phyloP scores from a whole-genome alignment of 176 grass and related monocot genomes.

The Lolium rigidum region DNA sequence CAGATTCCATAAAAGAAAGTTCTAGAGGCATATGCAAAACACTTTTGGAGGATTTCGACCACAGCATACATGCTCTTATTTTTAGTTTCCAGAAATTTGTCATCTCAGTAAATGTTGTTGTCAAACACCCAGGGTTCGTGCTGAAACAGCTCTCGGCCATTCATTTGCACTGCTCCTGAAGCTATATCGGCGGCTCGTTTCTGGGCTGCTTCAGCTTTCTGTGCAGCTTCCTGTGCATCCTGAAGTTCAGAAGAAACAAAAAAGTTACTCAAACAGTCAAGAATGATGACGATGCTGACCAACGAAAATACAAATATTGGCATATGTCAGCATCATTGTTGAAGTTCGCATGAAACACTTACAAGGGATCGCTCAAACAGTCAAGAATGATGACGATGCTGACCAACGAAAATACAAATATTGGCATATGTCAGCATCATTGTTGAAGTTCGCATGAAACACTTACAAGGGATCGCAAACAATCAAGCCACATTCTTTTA shows the following conservation, averaged over 20 bases:
- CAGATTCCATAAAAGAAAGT: not conserved
- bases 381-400: not conserved
- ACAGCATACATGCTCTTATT: not conserved
- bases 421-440: not conserved
- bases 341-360: not conserved
- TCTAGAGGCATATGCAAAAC: not conserved
- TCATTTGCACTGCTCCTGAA: conserved; percentile 72
- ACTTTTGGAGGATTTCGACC: not conserved
- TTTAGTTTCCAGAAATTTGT: not conserved
- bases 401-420: not conserved
- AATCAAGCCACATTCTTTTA: not conserved
- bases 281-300: not conserved
- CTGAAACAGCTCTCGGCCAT: conserved; percentile 79
- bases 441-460: not conserved
- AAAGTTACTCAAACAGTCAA: not conserved
- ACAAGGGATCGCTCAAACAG: not conserved
- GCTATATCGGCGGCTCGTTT: conserved; percentile 68
- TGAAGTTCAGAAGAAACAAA: conserved; percentile 36
- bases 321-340: conserved; percentile 12
- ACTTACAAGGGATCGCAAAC: not conserved
- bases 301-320: not conserved
- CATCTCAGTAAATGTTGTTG: conserved; percentile 66
- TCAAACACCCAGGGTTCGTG: conserved; percentile 87
- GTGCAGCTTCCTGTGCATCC: conserved; percentile 59
- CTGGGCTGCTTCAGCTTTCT: conserved; percentile 63